Conservation (phyloP, 257 asterid genomes). For the Solanum virginianum region DNA sequence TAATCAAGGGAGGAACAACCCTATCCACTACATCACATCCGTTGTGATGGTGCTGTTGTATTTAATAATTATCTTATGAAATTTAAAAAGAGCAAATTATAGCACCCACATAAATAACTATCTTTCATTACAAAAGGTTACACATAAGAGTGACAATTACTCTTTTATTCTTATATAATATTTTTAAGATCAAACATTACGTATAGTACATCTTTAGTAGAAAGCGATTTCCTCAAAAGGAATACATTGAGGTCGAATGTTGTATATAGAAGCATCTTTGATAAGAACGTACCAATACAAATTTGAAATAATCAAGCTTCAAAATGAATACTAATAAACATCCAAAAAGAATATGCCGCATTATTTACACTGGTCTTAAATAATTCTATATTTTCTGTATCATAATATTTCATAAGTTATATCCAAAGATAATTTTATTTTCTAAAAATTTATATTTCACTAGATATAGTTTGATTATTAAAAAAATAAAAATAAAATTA, state of each 20-base stretch:
- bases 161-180: neutral
- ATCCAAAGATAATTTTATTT: neutral
- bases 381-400: fast-evolving
- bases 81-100: neutral
- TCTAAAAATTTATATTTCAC: neutral
- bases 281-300: neutral
- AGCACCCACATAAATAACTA: neutral
- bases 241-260: too few relatives aligned
- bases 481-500: too few relatives aligned
- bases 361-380: neutral
- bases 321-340: neutral
- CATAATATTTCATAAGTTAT: neutral
- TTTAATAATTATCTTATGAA: neutral
- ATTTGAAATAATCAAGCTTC: neutral
- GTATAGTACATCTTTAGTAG: neutral
- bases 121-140: neutral
- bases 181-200: too few relatives aligned
- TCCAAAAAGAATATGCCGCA: neutral
- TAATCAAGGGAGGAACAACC: too few relatives aligned
- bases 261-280: neutral
- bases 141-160: neutral
- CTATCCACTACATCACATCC: too few relatives aligned
- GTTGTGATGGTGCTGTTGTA: neutral
- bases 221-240: neutral
- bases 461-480: too few relatives aligned